Conservation (phyloP, 768 basidiomycete genomes). For the Sistotremastrum suecicum region DNA sequence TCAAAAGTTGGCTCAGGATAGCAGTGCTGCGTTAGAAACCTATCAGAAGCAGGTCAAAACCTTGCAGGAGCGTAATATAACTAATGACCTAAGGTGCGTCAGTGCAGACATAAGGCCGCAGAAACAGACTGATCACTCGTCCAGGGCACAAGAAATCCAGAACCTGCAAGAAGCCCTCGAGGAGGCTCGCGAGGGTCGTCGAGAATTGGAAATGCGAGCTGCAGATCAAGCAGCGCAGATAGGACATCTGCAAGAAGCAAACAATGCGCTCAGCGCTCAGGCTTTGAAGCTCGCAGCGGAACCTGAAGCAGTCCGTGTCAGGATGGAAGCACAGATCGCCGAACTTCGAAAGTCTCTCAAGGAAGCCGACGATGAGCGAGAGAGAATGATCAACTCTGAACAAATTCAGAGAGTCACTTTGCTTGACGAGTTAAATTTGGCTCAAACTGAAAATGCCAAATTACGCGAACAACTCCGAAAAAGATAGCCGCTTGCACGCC, state of each 20-base stretch:
- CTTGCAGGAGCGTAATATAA: conserved; percentile 61
- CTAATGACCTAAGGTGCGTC: no score
- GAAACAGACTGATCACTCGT: background rate
- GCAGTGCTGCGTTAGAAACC: conserved; percentile 63
- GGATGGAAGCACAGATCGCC: conserved; percentile 49
- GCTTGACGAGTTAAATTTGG: conserved; percentile 75
- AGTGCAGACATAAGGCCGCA: no score
- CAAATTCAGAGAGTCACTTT: conserved; percentile 72
- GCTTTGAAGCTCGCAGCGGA: conserved; percentile 51
- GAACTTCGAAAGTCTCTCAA: conserved; percentile 49
- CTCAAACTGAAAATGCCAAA: conserved; percentile 65
- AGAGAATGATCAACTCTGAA: conserved; percentile 53
- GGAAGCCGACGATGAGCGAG: conserved; percentile 53
- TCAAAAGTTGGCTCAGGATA: conserved; percentile 80
- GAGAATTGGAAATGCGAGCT: conserved; percentile 50
- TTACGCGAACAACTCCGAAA: conserved; percentile 59
- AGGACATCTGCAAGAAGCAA: conserved; percentile 62
- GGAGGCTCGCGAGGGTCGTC: conserved; percentile 44
- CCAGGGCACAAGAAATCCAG: conserved; percentile 53
- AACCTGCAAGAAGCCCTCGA: conserved; percentile 50
- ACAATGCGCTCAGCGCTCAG: conserved; percentile 60
- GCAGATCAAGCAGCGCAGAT: conserved; percentile 64
- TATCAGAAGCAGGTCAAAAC: conserved; percentile 80
- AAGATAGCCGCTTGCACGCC: conserved; percentile 8
- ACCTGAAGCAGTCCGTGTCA: conserved; percentile 42